Conservation (phyloP, 192 early-diverging fungal genomes). For the Coemansia sp. region DNA sequence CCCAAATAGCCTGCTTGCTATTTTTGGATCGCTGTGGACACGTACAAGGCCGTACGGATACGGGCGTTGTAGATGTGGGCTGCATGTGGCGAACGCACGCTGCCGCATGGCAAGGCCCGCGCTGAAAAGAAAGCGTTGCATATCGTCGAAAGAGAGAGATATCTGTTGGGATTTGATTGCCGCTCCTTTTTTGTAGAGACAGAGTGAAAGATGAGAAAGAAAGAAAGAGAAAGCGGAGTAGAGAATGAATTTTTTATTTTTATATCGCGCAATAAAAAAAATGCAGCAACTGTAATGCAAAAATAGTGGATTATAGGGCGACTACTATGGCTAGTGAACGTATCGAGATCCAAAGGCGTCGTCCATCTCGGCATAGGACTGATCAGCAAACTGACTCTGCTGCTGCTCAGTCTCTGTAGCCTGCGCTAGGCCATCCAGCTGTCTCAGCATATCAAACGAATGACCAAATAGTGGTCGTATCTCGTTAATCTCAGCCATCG, state of each 20-base stretch:
- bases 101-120: background rate
- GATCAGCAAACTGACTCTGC: slow-evolving; percentile 38
- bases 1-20: background rate
- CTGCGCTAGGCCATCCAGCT: slow-evolving; percentile 35
- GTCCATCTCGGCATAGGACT: slow-evolving; percentile 34
- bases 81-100: slow-evolving; percentile 19
- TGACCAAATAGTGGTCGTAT: slow-evolving; percentile 88
- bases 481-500: slow-evolving; percentile 88
- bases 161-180: background rate
- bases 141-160: background rate
- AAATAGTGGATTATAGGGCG: background rate
- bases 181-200: background rate
- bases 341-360: slow-evolving; percentile 22
- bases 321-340: slow-evolving; percentile 7
- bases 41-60: slow-evolving; percentile 44
- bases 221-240: background rate
- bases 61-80: background rate
- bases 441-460: slow-evolving; percentile 69
- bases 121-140: slow-evolving; percentile 6
- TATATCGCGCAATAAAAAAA: background rate
- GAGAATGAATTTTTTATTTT: background rate
- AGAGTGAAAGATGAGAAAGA: background rate
- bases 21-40: background rate
- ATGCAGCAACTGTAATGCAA: background rate
- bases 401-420: slow-evolving; percentile 22